Evolutionary conservation across 2,329 filamentous ascomycete species (phyloP), one percentile per base, ranked within the genome.

Genomic region (Aquanectria penicillioides): DNA sequence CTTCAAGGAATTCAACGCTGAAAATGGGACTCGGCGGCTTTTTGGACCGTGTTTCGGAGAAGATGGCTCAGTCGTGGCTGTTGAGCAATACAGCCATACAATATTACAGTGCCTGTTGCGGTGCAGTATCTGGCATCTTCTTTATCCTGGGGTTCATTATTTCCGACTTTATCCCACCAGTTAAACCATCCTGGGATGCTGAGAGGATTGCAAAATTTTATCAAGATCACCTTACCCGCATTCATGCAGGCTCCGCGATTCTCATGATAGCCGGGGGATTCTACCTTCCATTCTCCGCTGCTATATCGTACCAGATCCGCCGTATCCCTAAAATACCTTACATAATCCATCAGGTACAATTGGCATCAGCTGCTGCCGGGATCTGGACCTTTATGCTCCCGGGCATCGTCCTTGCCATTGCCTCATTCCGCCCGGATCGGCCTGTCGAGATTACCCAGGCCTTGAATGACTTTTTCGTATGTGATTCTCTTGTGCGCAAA

Each of bases 341-440:
- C 11, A 60, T 60, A 7, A 48, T 60, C 18, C 52, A 60, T 36
- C 57, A 60, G 48, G 51, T 52, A 8, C 57, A 60, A 23, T 40
- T 60, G 2, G 57, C 57, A 13, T 60, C 57, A 13, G 57, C 57
- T 18, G 7, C 52, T 0, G 57, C 57, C 6, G 57, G 57, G 15
- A 57, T 60, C 33, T 60, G 57, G 57, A 60, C 57, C 25, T 60
- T 60, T 17, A 60, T 60, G 57, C 52, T 60, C n/a, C 57, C 57
- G 33, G 57, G 57, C 20, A 60, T 60, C 2, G 57, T 60, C n/a
- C 57, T 64, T 10, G 54, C 43, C n/a, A 55, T 49, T 3, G 55
- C 61, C 4, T 52, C 38, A 10, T 64, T 59, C 18, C 59, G 62
- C 11, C 55, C 57, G 7, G 38, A 64, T 28, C 59, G 62, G 9